Base-by-base conservation (phyloP, 75 land plant species). In the Cunninghamia lanceolata region DNA sequence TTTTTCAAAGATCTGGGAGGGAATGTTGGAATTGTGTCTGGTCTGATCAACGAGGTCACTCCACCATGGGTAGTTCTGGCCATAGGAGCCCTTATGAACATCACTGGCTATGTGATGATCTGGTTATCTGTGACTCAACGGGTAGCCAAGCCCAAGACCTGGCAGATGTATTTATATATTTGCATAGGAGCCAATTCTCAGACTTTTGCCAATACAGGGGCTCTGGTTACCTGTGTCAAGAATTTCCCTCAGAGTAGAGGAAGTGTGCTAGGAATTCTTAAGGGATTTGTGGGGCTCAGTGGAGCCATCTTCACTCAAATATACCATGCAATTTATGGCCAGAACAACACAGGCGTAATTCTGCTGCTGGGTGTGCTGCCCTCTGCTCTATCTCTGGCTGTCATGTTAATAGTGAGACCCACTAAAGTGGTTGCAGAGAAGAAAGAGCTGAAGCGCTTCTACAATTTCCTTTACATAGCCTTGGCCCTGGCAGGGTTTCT, bases 141-240 rank as follows among this genome's bases (percentile, higher is more conserved):
- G 19, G 70, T 88, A 30, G 21, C 85, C 16, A 63, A 82, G 9
- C 88, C 88, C 7, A 17, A 75, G 9, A 70, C 86, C 36, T 88
- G 91, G 91, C 90, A 90, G 45, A 90, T 90, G 91, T 90, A 89
- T 80, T n/a, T 85, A 15, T 90, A 63, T 86, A 90, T 90, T 9
- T 88, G 78, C 40, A 50, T 50, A 50, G 53, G 53, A 50, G 15
- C 53, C 53, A 50, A 50, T 14, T 50, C 53, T 13, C 53, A 50
- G 16, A 50, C 50, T 46, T 46, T 46, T 46, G 50, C 50, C 50
- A 46, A 46, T 46, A 46, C 50, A 46, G 50, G 50, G 53, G 15
- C 53, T 50, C 53, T 50, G 2, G 53, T 50, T 50, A 50, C 15
- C 15, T 50, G 15, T 50, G 53, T 50, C 16, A 50, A 50, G 16